Conservation (phyloP, 495 filamentous ascomycete species). For the Daldinia caldariorum region DNA sequence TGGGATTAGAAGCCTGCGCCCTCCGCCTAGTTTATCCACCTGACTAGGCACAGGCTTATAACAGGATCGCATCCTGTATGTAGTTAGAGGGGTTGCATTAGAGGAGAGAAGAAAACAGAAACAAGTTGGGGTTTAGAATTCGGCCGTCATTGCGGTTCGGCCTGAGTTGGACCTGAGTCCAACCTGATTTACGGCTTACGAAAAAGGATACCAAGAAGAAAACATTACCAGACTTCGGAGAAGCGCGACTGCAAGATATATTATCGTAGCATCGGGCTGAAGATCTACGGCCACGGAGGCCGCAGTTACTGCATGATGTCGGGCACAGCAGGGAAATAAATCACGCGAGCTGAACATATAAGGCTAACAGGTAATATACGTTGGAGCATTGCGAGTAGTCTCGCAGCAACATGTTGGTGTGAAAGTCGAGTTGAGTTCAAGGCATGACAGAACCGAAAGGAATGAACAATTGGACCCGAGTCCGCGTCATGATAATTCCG, state of each 20-base stretch:
- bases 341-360: slow-evolving; percentile 23
- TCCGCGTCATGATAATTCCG: slow-evolving; percentile 8
- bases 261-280: slow-evolving; percentile 29
- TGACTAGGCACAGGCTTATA: slow-evolving; percentile 35
- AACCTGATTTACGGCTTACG: slow-evolving; percentile 7
- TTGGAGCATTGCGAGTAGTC: slow-evolving; percentile 3
- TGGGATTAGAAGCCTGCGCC: slow-evolving; percentile 39
- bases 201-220: slow-evolving; percentile 14
- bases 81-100: slow-evolving; percentile 33
- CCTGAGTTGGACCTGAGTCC: background rate
- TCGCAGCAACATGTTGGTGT: slow-evolving; percentile 4
- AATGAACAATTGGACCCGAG: slow-evolving; percentile 8
- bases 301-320: slow-evolving; percentile 15
- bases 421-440: slow-evolving; percentile 8
- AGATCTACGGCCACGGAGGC: slow-evolving; percentile 25
- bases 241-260: slow-evolving; percentile 16
- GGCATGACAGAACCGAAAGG: slow-evolving; percentile 4
- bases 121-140: slow-evolving; percentile 14
- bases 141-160: slow-evolving; percentile 13
- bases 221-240: slow-evolving; percentile 14
- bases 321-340: slow-evolving; percentile 16
- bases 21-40: slow-evolving; percentile 37
- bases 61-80: slow-evolving; percentile 37
- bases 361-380: slow-evolving; percentile 19
- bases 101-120: slow-evolving; percentile 28